Evolutionary conservation across 179 eudicot genomes (phyloP).

Genomic region (Beta macrorhiza): DNA sequence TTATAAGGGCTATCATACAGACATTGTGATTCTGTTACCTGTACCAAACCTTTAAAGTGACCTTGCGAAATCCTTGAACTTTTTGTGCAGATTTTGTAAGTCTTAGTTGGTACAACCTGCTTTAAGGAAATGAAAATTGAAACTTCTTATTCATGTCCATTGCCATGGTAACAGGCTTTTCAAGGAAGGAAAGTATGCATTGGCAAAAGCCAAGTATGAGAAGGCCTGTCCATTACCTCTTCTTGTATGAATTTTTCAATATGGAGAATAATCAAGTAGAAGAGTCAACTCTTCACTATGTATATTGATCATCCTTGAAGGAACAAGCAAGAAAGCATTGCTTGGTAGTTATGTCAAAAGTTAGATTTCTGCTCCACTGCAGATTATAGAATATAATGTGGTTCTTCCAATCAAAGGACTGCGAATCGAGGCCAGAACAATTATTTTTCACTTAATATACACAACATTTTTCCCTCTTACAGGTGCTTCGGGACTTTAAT

Average conservation of each 20-base stretch:
- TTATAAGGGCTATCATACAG: too few relatives aligned
- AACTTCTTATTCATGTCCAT: slow-evolving; percentile 18
- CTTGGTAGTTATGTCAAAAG: background rate
- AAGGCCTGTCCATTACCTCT: slow-evolving; percentile 49
- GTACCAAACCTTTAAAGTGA: background rate
- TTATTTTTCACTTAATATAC: background rate
- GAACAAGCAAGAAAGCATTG: background rate
- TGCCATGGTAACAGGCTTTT: slow-evolving; percentile 96
- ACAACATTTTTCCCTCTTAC: slow-evolving; percentile 22
- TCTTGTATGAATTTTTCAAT: slow-evolving; percentile 3
- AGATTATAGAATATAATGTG: background rate
- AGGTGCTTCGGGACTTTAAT: slow-evolving; percentile 96
- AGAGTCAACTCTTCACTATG: background rate
- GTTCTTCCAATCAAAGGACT: background rate
- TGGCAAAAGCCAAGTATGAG: slow-evolving; percentile 97
- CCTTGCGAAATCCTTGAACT: background rate
- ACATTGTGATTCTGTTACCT: background rate
- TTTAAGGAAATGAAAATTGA: slow-evolving; percentile 1
- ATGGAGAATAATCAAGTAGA: background rate
- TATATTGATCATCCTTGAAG: background rate
- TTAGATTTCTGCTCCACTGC: background rate
- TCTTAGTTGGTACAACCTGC: slow-evolving; percentile 1
- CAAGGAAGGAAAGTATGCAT: slow-evolving; percentile 91
- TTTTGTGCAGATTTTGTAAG: slow-evolving; percentile 12
- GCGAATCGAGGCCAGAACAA: background rate